Percentiles rank a stretch among this genome's conserved stretches.
These are phyloP conservation scores for Sideroxylon spinosum DNA, from an alignment of 179 eudicot species.

Conservation along the genomic window DNA sequence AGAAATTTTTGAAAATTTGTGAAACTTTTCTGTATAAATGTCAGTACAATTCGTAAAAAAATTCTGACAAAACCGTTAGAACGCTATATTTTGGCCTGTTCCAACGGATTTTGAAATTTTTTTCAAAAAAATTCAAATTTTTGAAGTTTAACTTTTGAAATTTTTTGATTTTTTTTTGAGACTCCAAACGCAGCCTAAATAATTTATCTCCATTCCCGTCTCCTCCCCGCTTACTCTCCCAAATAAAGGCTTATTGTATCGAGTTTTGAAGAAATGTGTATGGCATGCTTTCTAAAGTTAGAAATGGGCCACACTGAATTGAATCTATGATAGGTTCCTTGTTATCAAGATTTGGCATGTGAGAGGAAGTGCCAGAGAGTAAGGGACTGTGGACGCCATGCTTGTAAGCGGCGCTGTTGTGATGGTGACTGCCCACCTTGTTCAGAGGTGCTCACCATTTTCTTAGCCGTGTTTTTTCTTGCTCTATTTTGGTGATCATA, in stretches of 20 bases:
- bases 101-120: no score
- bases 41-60: no score
- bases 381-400: constrained; percentile 97
- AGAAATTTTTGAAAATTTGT: no score
- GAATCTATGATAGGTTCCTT: constrained; percentile 76
- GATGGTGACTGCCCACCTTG: constrained; percentile 97
- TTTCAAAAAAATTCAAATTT: no score
- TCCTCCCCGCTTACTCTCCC: no score
- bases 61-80: no score
- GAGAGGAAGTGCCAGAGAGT: constrained; percentile 82
- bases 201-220: no score
- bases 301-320: constrained; percentile 19
- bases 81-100: no score
- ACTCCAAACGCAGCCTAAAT: no score
- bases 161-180: no score
- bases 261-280: constrained; percentile 10
- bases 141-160: no score
- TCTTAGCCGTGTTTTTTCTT: background rate
- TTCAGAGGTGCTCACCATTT: constrained; percentile 54
- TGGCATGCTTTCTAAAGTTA: background rate
- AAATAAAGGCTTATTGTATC: background rate
- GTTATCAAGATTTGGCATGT: constrained; percentile 91
- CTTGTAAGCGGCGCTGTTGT: constrained; percentile 92
- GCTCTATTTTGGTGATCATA: background rate
- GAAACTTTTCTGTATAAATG: no score